phyloP scores from a whole-genome alignment of 768 basidiomycete genomes.

The Lyophyllum shimeji region DNA sequence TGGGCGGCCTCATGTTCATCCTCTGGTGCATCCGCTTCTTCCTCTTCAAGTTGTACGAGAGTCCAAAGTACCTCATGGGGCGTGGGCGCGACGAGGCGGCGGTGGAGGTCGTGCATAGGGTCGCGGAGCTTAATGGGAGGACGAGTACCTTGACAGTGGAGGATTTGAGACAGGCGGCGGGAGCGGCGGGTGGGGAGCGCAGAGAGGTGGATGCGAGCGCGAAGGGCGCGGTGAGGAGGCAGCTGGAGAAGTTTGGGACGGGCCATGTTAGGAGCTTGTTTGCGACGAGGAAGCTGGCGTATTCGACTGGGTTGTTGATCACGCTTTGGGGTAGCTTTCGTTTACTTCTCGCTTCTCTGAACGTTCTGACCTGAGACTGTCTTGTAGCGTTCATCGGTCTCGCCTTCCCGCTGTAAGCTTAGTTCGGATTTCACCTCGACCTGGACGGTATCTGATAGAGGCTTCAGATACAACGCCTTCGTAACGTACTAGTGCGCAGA shows the following conservation, averaged over 20 bases:
- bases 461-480: conserved; percentile 46
- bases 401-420: conserved; percentile 69
- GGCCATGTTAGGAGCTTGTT: conserved; percentile 61
- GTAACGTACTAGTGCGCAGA: conserved; percentile 47
- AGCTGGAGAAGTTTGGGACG: conserved; percentile 32
- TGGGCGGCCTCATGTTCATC: conserved; percentile 70
- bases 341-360: neutral
- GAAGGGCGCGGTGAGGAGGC: conserved; percentile 30
- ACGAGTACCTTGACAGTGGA: conserved; percentile 49
- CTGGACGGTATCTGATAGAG: neutral
- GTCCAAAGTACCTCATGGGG: conserved; percentile 72
- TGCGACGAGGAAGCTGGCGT: conserved; percentile 60
- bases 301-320: conserved; percentile 63
- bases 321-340: conserved; percentile 41
- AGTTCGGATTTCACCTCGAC: conserved; percentile 29
- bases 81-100: conserved; percentile 63
- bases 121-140: conserved; percentile 62
- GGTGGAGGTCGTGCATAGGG: conserved; percentile 57
- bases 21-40: conserved; percentile 65
- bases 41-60: conserved; percentile 66
- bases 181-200: conserved; percentile 6
- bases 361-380: neutral
- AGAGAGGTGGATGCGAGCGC: conserved; percentile 10
- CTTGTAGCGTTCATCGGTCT: conserved; percentile 68
- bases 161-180: conserved; percentile 36